Base-by-base conservation (phyloP, 768 basidiomycete species). In the Xerocomellus dryophilus region DNA sequence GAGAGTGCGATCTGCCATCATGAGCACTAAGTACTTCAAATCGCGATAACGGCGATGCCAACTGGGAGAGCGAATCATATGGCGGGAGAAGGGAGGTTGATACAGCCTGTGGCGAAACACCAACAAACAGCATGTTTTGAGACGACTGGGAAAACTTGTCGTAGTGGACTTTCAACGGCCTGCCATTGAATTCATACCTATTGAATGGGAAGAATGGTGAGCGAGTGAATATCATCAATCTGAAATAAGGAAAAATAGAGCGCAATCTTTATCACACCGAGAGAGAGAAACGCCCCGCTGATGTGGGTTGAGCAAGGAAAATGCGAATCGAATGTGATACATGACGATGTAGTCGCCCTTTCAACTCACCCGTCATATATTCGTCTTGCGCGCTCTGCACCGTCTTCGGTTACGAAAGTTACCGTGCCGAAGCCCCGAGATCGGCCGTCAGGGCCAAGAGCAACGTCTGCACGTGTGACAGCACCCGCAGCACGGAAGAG, bases 361-460 rank as follows among this genome's bases (percentile, higher is more conserved):
- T 35, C 35, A 20, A 76, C 84, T 66, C 62, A 95, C 93, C 93
- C 93, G 61, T 97, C 91, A 70, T 96, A 96, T 81, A 92, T 85
- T 46, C 79, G 76, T 29, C 93, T 84, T 4, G 93, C 96, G 14
- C 84, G 74, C 56, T 91, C 86, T 3, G 95, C 90, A 62, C 98
- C 95, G 31, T 77, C 75, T 59, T 93, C 89, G 2, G 82, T 87
- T 6, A 88, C 84, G 65, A 91, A 96, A 0, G 88, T 81, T 1
- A 98, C 94, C 1, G 90, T 96, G 1, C 97, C 96, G 62, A 94
- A 96, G 2, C 97, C 97, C 47, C 93, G 77, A 35, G 91, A 93
- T 34, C 94, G 81, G 12, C 93, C 91, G 65, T 97, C 93, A 5
- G 81, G 82, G 34, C 92, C 92, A 31, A 93, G 81, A 17, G 89